Percentiles rank a stretch among this genome's conserved stretches.
Conservation (phyloP, 2,329 filamentous ascomycete genomes). For the Sodiomyces alkalinus region DNA sequence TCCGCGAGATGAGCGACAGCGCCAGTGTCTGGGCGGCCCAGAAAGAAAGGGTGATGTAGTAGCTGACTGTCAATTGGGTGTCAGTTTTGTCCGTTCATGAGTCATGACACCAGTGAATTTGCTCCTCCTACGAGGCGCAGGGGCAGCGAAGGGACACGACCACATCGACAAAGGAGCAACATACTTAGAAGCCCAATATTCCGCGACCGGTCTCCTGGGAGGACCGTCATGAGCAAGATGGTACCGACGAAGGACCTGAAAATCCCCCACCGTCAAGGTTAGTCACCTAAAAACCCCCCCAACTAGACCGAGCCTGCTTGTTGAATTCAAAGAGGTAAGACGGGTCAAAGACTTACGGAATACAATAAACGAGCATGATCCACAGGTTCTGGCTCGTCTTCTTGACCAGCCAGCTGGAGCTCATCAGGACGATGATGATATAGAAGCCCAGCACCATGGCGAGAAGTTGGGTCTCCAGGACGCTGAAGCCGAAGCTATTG, state of each 20-base stretch:
- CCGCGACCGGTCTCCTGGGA: constrained; percentile 38
- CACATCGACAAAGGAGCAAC: too few species aligned
- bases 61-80: too few species aligned
- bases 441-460: constrained; percentile 62
- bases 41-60: constrained; percentile 66
- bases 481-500: constrained; percentile 48
- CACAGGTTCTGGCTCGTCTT: constrained; percentile 54
- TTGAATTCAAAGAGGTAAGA: neutral
- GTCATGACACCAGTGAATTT: too few species aligned
- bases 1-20: constrained; percentile 52
- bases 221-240: constrained; percentile 54
- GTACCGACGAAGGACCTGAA: constrained; percentile 53
- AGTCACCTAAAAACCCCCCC: constrained; percentile 2
- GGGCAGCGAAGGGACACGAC: too few species aligned
- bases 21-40: constrained; percentile 57
- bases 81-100: too few species aligned
- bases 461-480: constrained; percentile 55
- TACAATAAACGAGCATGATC: constrained; percentile 48
- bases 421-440: constrained; percentile 55
- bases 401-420: constrained; percentile 52
- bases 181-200: constrained; percentile 53
- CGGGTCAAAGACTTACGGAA: constrained; percentile 38
- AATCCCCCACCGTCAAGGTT: neutral
- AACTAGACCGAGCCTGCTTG: too few species aligned
- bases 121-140: too few species aligned